Evolutionary conservation across 164 flowering plant genomes (phyloP).

Genomic region (Dillenia turbinata): DNA sequence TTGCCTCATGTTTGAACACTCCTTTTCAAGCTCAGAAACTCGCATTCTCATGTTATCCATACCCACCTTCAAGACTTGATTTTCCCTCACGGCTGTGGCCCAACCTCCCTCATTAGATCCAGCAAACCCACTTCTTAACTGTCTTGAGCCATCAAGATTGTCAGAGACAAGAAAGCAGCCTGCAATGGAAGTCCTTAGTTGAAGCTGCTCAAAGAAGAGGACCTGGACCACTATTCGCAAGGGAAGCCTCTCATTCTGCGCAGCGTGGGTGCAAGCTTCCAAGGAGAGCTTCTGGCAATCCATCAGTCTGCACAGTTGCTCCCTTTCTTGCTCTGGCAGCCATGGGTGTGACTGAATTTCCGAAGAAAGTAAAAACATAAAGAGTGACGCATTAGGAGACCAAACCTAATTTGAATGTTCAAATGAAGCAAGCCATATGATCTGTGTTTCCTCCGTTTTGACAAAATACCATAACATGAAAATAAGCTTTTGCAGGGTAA

Average conservation of each 20-base stretch:
- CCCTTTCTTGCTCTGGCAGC: conserved; percentile 86
- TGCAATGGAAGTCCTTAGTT: conserved; percentile 82
- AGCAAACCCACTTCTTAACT: conserved; percentile 60
- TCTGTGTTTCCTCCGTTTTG: too few species aligned
- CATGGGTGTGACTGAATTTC: conserved; percentile 83
- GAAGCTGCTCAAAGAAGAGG: conserved; percentile 95
- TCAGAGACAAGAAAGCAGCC: conserved; percentile 93
- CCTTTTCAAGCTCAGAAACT: conserved; percentile 89
- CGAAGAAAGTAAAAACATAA: background rate
- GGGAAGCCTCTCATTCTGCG: conserved; percentile 93
- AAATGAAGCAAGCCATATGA: too few species aligned
- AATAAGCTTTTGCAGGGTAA: too few species aligned
- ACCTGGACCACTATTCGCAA: conserved; percentile 88
- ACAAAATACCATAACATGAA: too few species aligned
- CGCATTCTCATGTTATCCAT: conserved; percentile 91
- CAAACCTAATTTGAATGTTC: too few species aligned
- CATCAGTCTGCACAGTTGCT: conserved; percentile 80
- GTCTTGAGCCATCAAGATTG: conserved; percentile 84
- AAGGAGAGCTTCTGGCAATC: conserved; percentile 96
- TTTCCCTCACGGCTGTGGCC: conserved; percentile 75
- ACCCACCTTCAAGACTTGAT: conserved; percentile 92
- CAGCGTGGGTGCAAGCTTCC: conserved; percentile 98
- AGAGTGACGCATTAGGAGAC: background rate
- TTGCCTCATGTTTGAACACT: conserved; percentile 81
- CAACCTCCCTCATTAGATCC: conserved; percentile 67